phyloP scores from a whole-genome alignment of 306 rosid genomes.

The Rosa lucieae region DNA sequence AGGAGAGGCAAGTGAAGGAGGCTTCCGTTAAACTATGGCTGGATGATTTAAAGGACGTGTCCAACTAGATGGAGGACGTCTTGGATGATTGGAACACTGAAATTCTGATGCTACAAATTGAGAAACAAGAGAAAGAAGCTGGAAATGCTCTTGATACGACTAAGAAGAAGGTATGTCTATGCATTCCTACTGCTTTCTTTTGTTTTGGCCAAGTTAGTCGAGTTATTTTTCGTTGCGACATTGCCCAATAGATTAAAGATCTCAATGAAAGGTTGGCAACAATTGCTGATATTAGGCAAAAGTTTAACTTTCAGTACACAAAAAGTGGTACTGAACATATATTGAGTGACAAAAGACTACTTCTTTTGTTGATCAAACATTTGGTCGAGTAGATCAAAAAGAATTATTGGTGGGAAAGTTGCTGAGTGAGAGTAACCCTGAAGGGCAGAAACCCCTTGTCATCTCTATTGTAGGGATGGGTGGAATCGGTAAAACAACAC shows the following conservation, averaged over 20 bases:
- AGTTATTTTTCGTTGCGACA: neutral
- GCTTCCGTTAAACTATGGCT: neutral
- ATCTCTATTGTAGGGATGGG: conserved; percentile 31
- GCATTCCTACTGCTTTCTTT: conserved; percentile 1
- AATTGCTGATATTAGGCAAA: neutral
- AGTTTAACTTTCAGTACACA: neutral
- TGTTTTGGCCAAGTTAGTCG: neutral
- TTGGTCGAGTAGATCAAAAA: conserved; percentile 13
- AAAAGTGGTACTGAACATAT: too few relatives aligned
- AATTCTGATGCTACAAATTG: neutral
- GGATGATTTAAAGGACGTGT: neutral
- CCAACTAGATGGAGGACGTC: conserved; percentile 16
- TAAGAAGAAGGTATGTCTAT: conserved; percentile 13
- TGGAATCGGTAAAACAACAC: conserved; percentile 19
- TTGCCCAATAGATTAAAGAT: conserved; percentile 6
- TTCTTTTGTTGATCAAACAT: conserved; percentile 12
- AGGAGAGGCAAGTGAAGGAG: conserved; percentile 7
- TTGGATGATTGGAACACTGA: conserved; percentile 25
- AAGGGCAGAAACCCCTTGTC: neutral
- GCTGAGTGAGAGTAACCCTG: neutral
- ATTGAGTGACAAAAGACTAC: neutral
- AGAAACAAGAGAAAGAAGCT: conserved; percentile 6
- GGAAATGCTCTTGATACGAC: neutral
- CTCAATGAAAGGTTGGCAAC: conserved; percentile 8
- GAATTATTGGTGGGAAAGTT: neutral